A percentile compares a stretch with the other conserved stretches of the same genome.
phyloP scores from a whole-genome alignment of 1,284 basidiomycete genomes.

The Rhodofomes roseus region DNA sequence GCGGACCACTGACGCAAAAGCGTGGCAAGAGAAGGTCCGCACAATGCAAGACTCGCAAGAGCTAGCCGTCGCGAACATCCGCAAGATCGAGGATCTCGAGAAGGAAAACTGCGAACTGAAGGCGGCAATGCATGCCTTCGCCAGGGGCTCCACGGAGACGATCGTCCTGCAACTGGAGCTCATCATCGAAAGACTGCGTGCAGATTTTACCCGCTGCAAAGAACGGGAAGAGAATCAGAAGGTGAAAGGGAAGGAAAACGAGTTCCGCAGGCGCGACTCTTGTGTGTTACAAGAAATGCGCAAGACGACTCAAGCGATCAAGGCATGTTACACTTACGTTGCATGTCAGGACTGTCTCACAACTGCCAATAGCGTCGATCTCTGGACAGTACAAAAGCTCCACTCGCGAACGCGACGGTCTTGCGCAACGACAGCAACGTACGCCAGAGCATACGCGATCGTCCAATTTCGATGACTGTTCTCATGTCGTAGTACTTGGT shows the following conservation, averaged over 20 bases:
- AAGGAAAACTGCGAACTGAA: slow-evolving; percentile 17
- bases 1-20: slow-evolving; percentile 7
- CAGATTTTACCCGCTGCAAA: slow-evolving; percentile 14
- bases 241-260: slow-evolving; percentile 11
- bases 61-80: slow-evolving; percentile 15
- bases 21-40: slow-evolving; percentile 15
- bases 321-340: neutral
- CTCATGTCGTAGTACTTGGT: neutral
- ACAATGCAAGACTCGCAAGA: slow-evolving; percentile 18
- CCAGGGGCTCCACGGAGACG: slow-evolving; percentile 13
- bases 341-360: neutral
- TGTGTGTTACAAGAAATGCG: neutral
- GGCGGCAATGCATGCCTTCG: slow-evolving; percentile 17
- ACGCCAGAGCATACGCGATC: neutral
- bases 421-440: neutral
- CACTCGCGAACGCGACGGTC: neutral
- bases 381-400: neutral
- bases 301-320: neutral
- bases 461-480: neutral
- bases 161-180: slow-evolving; percentile 17
- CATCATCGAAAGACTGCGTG: slow-evolving; percentile 13
- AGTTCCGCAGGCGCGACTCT: neutral
- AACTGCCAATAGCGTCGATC: neutral
- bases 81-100: slow-evolving; percentile 16
- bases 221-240: slow-evolving; percentile 12